Conservation (phyloP, 805 yeast genomes). For the Hanseniaspora pseudoguilliermondii region DNA sequence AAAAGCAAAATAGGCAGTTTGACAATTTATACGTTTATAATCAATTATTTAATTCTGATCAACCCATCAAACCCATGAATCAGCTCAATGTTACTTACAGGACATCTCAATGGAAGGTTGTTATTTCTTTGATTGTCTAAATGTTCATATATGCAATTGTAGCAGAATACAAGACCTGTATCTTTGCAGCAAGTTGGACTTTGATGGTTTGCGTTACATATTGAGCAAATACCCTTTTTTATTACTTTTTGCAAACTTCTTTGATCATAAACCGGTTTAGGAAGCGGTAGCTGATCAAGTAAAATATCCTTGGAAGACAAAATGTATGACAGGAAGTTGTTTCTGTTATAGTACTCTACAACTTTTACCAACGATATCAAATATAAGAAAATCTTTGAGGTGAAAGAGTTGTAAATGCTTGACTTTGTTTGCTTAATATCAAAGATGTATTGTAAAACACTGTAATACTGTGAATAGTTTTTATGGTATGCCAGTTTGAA, state of each 20-base stretch:
- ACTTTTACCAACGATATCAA: neutral
- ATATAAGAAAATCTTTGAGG: slow-evolving; percentile 13
- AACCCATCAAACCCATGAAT: slow-evolving; percentile 7
- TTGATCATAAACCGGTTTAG: neutral
- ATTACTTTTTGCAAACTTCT: neutral
- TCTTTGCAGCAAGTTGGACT: slow-evolving; percentile 7
- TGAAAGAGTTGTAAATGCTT: slow-evolving; percentile 23
- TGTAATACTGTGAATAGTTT: neutral
- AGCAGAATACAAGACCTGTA: slow-evolving; percentile 6
- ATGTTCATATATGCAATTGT: slow-evolving; percentile 6
- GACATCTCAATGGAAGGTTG: neutral
- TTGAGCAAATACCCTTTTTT: neutral
- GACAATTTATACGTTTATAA: neutral
- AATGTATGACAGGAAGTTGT: neutral
- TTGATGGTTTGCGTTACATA: neutral
- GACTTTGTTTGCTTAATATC: slow-evolving; percentile 3
- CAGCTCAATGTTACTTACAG: neutral
- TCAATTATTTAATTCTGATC: neutral
- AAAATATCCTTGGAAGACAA: neutral
- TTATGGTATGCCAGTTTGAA: slow-evolving; percentile 5
- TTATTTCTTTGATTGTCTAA: slow-evolving; percentile 6
- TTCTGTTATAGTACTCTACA: slow-evolving; percentile 8
- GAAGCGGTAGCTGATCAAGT: neutral
- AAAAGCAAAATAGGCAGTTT: neutral
- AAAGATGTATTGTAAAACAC: slow-evolving; percentile 1